phyloP scores from a whole-genome alignment of 208 protist genomes.

The Trypanosoma melophagium region DNA sequence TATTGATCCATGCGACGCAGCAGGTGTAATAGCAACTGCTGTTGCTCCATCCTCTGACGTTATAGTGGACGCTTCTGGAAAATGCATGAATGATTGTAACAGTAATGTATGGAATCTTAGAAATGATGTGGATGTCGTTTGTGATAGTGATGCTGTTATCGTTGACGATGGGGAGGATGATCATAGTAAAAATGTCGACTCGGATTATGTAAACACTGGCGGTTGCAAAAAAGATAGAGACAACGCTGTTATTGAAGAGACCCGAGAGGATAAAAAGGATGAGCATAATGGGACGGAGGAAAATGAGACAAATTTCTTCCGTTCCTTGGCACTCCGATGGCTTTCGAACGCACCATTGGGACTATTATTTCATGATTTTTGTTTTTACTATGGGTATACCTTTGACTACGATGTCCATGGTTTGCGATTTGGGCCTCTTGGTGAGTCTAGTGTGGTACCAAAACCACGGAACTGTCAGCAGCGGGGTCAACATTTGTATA shows the following conservation, averaged over 20 bases:
- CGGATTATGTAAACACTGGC: neutral
- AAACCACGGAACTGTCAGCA: constrained; percentile 74
- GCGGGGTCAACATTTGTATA: constrained; percentile 74
- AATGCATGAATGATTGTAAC: neutral
- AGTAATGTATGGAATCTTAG: too few species aligned
- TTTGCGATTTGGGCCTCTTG: constrained; percentile 61
- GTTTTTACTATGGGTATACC: constrained; percentile 76
- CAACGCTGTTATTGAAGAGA: neutral
- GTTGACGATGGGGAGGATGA: constrained; percentile 3
- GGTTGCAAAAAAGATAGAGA: constrained; percentile 6
- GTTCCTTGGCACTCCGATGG: constrained; percentile 33
- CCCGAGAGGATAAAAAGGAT: neutral
- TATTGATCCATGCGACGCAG: neutral
- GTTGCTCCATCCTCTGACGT: neutral
- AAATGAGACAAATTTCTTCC: constrained; percentile 18
- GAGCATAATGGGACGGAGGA: constrained; percentile 17
- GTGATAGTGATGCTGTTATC: neutral
- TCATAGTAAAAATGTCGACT: neutral
- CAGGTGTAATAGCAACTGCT: neutral
- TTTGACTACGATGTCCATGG: constrained; percentile 84
- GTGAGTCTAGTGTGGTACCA: constrained; percentile 53
- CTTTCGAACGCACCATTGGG: constrained; percentile 42
- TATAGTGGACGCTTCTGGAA: neutral
- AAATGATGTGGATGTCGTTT: neutral
- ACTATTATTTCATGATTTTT: constrained; percentile 77